Percentiles rank a stretch among this genome's conserved stretches.
These are phyloP conservation scores for Cryptosporidium ryanae DNA, from an alignment of 169 alveolate genomes.

Conservation along the genomic window DNA sequence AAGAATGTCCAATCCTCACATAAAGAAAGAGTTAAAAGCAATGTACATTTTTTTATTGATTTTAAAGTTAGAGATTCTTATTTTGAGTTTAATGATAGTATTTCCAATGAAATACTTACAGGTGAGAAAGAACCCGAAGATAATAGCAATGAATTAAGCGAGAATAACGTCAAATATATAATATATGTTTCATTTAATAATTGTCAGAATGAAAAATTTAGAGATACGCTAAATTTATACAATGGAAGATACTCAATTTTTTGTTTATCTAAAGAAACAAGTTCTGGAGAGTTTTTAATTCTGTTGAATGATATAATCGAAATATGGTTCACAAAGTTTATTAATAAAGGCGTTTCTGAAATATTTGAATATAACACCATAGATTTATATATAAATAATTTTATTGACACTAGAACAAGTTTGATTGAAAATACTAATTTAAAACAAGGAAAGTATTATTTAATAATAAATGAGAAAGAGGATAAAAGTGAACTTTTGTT, in stretches of 20 bases:
- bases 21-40: not conserved
- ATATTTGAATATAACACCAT: slow-evolving; percentile 1
- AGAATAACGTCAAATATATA: slow-evolving; percentile 3
- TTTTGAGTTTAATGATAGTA: not conserved
- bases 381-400: slow-evolving; percentile 4
- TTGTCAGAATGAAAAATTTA: not conserved
- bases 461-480: not conserved
- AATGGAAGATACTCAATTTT: slow-evolving; percentile 19
- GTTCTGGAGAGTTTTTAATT: slow-evolving; percentile 19
- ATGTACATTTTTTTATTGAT: not conserved
- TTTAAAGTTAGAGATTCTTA: not conserved
- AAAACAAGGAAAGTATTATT: not conserved
- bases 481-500: not conserved
- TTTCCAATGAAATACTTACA: not conserved
- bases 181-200: slow-evolving; percentile 46
- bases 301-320: slow-evolving; percentile 31
- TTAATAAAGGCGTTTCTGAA: not conserved
- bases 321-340: slow-evolving; percentile 30
- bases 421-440: not conserved
- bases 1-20: too few species aligned
- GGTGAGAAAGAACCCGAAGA: not conserved
- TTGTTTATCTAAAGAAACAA: slow-evolving; percentile 18
- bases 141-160: not conserved
- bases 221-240: slow-evolving; percentile 8
- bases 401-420: slow-evolving; percentile 6